Percentiles rank a stretch among this genome's conserved stretches.
Conservation (phyloP, 2,329 filamentous ascomycete genomes). For the Neocucurbitaria cava region DNA sequence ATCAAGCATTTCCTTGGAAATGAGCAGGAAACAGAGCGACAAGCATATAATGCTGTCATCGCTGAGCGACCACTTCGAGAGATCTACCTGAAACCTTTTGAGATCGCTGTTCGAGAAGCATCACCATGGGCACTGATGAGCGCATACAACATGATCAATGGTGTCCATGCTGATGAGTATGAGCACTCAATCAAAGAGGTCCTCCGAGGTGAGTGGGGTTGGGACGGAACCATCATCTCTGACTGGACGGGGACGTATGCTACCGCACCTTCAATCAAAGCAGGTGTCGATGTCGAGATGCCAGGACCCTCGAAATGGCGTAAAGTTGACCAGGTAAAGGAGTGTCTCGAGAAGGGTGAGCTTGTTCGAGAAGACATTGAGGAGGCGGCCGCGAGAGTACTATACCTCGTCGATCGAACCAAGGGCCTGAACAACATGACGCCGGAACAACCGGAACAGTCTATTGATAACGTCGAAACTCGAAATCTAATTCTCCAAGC, state of each 20-base stretch:
- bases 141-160: slow-evolving; percentile 72
- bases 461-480: slow-evolving; percentile 62
- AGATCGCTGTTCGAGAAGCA: slow-evolving; percentile 73
- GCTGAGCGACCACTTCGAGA: slow-evolving; percentile 71
- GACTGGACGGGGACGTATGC: slow-evolving; percentile 53
- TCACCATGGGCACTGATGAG: slow-evolving; percentile 74
- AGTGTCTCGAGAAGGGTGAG: slow-evolving; percentile 44
- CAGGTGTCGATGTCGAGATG: slow-evolving; percentile 52
- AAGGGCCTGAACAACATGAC: slow-evolving; percentile 65
- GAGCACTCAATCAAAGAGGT: slow-evolving; percentile 52
- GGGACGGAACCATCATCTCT: slow-evolving; percentile 53
- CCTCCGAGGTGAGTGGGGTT: slow-evolving; percentile 50
- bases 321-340: slow-evolving; percentile 44
- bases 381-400: slow-evolving; percentile 59
- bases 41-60: slow-evolving; percentile 69
- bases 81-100: slow-evolving; percentile 76
- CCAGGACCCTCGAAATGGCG: slow-evolving; percentile 51
- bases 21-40: slow-evolving; percentile 73
- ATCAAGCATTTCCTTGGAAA: slow-evolving; percentile 82
- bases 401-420: slow-evolving; percentile 68
- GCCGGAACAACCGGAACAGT: slow-evolving; percentile 63
- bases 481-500: slow-evolving; percentile 66
- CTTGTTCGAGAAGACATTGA: slow-evolving; percentile 57
- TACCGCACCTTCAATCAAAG: slow-evolving; percentile 47
- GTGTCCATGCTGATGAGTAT: slow-evolving; percentile 54